phyloP scores from a whole-genome alignment of 2,329 filamentous ascomycete genomes.

The Botryotinia calthae region DNA sequence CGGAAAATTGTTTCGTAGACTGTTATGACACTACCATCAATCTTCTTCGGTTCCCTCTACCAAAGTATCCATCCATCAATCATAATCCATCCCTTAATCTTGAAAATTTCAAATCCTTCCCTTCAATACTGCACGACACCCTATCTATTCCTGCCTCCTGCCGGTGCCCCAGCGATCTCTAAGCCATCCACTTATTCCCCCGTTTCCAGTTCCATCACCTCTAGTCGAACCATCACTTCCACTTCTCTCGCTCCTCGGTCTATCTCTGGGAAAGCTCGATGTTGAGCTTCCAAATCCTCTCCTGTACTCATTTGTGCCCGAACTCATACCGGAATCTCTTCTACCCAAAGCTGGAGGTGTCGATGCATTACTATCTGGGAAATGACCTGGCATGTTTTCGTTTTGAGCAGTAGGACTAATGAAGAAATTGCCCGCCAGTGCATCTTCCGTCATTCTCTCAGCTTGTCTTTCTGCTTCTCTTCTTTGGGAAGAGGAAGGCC shows the following conservation, averaged over 20 bases:
- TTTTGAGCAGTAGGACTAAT: neutral
- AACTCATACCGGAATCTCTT: conserved; percentile 27
- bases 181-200: conserved; percentile 28
- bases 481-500: conserved; percentile 17
- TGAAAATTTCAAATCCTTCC: neutral
- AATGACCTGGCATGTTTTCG: conserved; percentile 25
- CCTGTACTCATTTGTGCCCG: neutral
- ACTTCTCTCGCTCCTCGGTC: conserved; percentile 30
- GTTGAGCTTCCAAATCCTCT: neutral
- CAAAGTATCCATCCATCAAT: neutral
- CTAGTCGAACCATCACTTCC: conserved; percentile 29
- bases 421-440: neutral
- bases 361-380: conserved; percentile 9
- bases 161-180: conserved; percentile 29
- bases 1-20: neutral
- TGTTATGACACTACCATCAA: neutral
- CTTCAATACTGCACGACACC: neutral
- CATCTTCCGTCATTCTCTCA: neutral
- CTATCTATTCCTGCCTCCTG: conserved; percentile 13
- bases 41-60: neutral
- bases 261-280: conserved; percentile 17
- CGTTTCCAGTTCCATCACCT: conserved; percentile 22
- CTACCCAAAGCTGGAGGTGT: conserved; percentile 13
- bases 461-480: neutral
- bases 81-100: neutral